Conservation (phyloP, 2,329 filamentous ascomycete genomes). For the Fusarium longipes region DNA sequence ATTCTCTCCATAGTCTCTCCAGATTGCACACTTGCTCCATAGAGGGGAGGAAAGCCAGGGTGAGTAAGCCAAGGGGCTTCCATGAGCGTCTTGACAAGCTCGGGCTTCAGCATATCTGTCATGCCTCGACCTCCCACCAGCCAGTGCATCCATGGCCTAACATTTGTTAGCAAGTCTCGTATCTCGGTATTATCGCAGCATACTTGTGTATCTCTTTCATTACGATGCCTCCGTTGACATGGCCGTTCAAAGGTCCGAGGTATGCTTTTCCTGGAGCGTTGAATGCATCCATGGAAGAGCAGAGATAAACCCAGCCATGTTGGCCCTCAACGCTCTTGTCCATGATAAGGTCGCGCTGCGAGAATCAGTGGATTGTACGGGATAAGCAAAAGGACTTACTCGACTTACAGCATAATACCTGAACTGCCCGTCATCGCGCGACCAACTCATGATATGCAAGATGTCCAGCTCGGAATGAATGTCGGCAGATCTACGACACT, state of each 20-base stretch:
- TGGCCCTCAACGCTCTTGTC: not conserved
- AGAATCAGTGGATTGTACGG: not conserved
- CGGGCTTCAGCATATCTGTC: not conserved
- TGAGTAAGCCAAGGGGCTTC: not conserved
- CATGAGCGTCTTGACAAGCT: not conserved
- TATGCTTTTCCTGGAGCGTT: conserved; percentile 1
- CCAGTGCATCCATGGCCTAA: not conserved
- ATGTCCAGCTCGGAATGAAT: conserved; percentile 1
- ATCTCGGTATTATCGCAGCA: not conserved
- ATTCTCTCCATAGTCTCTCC: conserved; percentile 3
- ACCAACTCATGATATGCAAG: conserved; percentile 6
- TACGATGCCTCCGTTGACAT: not conserved
- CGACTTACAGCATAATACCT: not conserved
- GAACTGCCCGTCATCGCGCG: not conserved
- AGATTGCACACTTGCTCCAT: conserved; percentile 1
- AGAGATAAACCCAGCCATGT: conserved; percentile 2
- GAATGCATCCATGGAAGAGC: conserved; percentile 5
- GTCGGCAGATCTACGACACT: not conserved
- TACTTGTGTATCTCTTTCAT: conserved; percentile 6
- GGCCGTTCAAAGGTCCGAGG: not conserved
- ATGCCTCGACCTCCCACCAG: not conserved
- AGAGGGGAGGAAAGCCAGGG: not conserved
- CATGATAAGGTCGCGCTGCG: not conserved
- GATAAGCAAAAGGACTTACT: not conserved
- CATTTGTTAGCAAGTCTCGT: accelerated